These are phyloP conservation scores for Spinacia oleracea DNA, from an alignment of 179 eudicot genomes.

Conservation along the genomic window DNA sequence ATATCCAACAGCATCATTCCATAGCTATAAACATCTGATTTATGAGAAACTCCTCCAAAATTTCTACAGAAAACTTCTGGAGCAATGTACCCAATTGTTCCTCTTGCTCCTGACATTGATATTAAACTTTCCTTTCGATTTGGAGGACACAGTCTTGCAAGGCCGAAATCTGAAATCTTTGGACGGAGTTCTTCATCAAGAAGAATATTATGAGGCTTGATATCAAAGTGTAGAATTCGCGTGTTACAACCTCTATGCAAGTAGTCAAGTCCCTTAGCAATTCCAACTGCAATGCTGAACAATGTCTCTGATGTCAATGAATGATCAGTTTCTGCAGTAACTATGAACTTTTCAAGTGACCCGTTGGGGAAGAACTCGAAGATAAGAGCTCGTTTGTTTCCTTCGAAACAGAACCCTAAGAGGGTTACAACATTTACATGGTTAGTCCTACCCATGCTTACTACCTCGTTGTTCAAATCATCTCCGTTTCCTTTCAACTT, in stretches of 20 bases:
- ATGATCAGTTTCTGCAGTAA: background rate
- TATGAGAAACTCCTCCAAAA: too few relatives aligned
- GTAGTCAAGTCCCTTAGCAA: background rate
- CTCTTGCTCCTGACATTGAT: slow-evolving; percentile 20
- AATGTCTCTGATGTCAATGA: background rate
- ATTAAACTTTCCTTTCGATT: slow-evolving; percentile 19
- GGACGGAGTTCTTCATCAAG: slow-evolving; percentile 30
- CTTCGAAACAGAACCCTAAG: too few relatives aligned
- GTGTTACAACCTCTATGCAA: background rate
- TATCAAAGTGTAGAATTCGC: background rate
- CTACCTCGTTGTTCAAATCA: too few relatives aligned
- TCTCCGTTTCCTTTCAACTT: too few relatives aligned
- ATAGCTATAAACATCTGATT: slow-evolving; percentile 34
- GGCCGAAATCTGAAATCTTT: slow-evolving; percentile 37
- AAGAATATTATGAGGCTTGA: too few relatives aligned
- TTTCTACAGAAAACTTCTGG: too few relatives aligned
- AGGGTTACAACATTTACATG: too few relatives aligned
- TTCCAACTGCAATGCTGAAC: background rate
- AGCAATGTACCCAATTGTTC: too few relatives aligned
- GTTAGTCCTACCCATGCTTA: too few relatives aligned
- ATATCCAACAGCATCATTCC: slow-evolving; percentile 31
- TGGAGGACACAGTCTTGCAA: slow-evolving; percentile 26
- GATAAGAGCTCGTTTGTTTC: too few relatives aligned
- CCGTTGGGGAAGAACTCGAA: too few relatives aligned
- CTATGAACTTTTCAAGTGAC: background rate